These are phyloP conservation scores for Luffa aegyptiaca DNA, from an alignment of 306 rosid species.

Conservation along the genomic window DNA sequence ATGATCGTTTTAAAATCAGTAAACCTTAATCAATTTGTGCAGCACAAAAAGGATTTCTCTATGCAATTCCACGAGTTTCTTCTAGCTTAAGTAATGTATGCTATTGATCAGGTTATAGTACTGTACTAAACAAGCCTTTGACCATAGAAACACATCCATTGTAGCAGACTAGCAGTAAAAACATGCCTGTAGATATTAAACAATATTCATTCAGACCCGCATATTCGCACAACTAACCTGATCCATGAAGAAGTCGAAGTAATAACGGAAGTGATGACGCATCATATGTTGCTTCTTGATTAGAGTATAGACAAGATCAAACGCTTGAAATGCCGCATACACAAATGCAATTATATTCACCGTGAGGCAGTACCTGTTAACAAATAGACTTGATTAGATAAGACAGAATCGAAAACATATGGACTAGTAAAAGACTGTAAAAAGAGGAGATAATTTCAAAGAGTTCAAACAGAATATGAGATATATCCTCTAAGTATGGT, in stretches of 20 bases:
- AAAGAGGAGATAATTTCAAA: neutral
- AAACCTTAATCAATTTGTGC: neutral
- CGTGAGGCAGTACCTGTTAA: slow-evolving; percentile 79
- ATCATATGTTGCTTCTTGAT: slow-evolving; percentile 33
- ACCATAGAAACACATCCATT: neutral
- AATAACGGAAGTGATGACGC: slow-evolving; percentile 43
- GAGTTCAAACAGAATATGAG: neutral
- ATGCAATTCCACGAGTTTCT: neutral
- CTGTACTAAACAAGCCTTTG: neutral
- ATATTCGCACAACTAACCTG: slow-evolving; percentile 49
- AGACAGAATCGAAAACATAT: neutral
- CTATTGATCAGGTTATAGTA: neutral
- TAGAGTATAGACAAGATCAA: slow-evolving; percentile 38
- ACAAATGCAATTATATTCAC: slow-evolving; percentile 66
- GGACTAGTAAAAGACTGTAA: neutral
- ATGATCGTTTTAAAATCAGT: neutral
- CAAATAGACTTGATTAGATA: neutral
- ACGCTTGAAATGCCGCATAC: slow-evolving; percentile 62
- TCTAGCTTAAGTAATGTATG: neutral
- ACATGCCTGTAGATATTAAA: neutral
- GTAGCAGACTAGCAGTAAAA: neutral
- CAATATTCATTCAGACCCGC: neutral
- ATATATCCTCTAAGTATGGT: neutral
- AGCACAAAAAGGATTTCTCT: neutral
- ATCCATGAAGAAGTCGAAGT: slow-evolving; percentile 83